Evolutionary conservation across 805 yeast genomes (phyloP), one percentile per base, ranked within the genome.

Genomic region (Pichia heedii): DNA sequence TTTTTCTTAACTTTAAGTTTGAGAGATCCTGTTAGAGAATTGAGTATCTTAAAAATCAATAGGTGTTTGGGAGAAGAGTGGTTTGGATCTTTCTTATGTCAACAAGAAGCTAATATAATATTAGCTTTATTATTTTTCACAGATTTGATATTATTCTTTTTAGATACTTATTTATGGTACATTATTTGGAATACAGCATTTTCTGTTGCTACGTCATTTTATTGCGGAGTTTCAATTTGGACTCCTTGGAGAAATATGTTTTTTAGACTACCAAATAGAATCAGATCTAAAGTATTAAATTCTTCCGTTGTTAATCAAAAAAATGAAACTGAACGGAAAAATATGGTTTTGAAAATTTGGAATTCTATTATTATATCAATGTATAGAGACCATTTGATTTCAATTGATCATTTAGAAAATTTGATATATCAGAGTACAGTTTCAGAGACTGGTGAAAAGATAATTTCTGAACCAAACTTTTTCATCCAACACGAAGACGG

Each of bases 241-340:
- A 83, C 93, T 2, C 95, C 95, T 0, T 85, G 95, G 95, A 75
- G 84, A 57, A 84, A 84, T 53, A 75, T 82, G 26, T 85, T 81
- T 56, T 74, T 86, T 5, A 67, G 88, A 40, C 63, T 87, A 24
- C 95, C 95, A 1, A 79, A 80, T 53, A 69, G 95, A 50, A 82
- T 86, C 3, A 73, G 72, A 51, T 75, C 90, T 11, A 85, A 86
- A 53, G 67, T 87, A 2, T 62, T 86, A 12, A 71, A 74, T 3
- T 68, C 76, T 11, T 56, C 50, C 40, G 54, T 49, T 39, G 52
- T 52, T 56, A 68, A 22, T 62, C 63, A 47, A 50, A 62, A 43
- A 24, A 52, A 48, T 24, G 48, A 49, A 54, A 55, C 44, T 18
- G 68, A 69, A 48, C 73, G 80, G 8, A 79, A 80, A 54, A 61